Base-by-base conservation (phyloP, 805 yeast species). In the Ogataea nakhonphanomensis region DNA sequence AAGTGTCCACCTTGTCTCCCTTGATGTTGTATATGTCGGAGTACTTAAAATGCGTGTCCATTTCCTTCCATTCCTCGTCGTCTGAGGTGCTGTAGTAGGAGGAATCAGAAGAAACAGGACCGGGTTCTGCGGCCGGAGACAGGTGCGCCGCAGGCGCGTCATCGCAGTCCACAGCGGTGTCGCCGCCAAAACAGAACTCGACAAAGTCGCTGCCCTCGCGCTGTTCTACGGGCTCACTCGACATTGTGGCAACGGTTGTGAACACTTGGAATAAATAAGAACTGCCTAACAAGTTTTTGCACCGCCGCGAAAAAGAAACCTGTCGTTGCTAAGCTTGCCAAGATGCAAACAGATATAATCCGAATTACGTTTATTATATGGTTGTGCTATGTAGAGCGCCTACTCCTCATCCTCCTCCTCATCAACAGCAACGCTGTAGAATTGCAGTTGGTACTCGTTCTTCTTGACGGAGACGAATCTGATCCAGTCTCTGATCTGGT, bases 401-500 rank as follows among this genome's bases (percentile, higher is more conserved):
- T 87, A 88, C 71, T 89, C 96, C 65, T 87, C 96, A 37, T 55
- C 96, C 62, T 80, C 87, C 66, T 90, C 97, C 65, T 90, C 95
- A 63, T 86, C 79, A 61, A 73, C 91, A 64, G 91, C 89, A 71
- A 91, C 93, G 73, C 95, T 88, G 96, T 87, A 93, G 96, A 91
- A 91, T 74, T 93, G 90, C 79, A 91, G 81, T 74, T 85, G 85
- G 87, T 93, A 93, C 73, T 80, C 82, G 84, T 90, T 87, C 75
- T 86, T 85, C 79, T 89, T 84, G 67, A 84, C 82, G 57, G 98
- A 86, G 59, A 91, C 96, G 67, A 91, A 90, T 82, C 98, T 93
- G 76, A 91, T 90, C 98, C 98, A 91, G 81, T 93, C 98, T 81
- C 97, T 89, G 79, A 91, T 86, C 78, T 87, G 95, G 91, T 90